Evolutionary conservation across 352 stramenopile species (phyloP).

Genomic region (Pythium guiyangense): DNA sequence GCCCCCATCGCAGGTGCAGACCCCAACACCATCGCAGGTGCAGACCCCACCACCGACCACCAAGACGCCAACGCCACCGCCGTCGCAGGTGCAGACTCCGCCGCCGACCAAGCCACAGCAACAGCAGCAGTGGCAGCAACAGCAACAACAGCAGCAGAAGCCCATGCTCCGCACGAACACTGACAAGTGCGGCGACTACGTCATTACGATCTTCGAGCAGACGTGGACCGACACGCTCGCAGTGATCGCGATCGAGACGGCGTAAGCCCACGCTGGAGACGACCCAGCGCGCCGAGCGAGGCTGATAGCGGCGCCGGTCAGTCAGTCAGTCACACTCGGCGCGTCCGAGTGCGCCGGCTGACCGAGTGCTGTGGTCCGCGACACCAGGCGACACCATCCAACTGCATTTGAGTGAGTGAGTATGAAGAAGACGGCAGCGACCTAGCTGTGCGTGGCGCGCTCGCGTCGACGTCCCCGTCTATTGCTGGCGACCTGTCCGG

Average conservation of each 20-base stretch:
- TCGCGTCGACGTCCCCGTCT: no score
- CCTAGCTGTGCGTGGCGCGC: no score
- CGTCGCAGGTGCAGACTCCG: not conserved
- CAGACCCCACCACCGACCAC: not conserved
- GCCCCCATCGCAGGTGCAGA: not conserved
- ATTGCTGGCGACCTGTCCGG: no score
- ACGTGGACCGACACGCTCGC: not conserved
- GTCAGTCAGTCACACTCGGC: not conserved
- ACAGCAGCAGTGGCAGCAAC: not conserved
- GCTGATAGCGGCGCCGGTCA: no score
- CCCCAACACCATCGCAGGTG: not conserved
- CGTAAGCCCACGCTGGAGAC: not conserved
- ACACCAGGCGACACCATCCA: no score
- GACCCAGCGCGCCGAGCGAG: not conserved
- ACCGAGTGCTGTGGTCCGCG: no score
- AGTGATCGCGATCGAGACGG: not conserved
- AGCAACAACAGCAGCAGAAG: not conserved
- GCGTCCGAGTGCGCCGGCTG: no score
- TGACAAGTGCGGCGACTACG: not conserved
- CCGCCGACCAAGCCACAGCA: not conserved
- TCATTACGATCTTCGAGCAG: conserved; percentile 20
- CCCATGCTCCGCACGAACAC: not conserved
- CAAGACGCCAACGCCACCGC: no score
- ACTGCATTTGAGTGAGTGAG: no score
- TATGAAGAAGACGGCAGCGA: no score